These are phyloP conservation scores for Biscogniauxia marginata DNA, from an alignment of 2,329 filamentous ascomycete species.

Conservation along the genomic window DNA sequence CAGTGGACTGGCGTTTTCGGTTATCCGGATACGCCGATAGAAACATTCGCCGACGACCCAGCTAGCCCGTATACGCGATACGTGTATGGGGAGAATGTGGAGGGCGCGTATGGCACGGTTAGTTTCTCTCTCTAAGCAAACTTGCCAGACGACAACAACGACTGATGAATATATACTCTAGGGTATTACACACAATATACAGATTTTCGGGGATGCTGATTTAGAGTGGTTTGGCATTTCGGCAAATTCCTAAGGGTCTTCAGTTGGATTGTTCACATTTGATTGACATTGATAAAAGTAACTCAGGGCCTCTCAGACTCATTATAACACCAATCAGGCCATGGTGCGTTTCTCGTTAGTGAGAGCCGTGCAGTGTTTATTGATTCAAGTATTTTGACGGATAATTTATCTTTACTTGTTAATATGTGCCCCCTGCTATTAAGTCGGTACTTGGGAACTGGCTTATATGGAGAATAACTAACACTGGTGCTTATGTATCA, in stretches of 20 bases:
- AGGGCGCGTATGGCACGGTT: slow-evolving; percentile 20
- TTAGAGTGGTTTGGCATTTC: slow-evolving; percentile 23
- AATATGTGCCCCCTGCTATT: too few species aligned
- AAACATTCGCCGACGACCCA: slow-evolving; percentile 14
- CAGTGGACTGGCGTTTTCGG: slow-evolving; percentile 41
- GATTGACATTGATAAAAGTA: background rate
- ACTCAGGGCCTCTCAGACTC: too few species aligned
- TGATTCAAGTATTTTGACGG: too few species aligned
- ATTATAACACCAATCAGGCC: too few species aligned
- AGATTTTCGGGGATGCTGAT: slow-evolving; percentile 22
- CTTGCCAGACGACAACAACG: background rate
- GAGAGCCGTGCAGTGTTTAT: too few species aligned
- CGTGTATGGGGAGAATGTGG: slow-evolving; percentile 22
- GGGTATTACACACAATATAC: slow-evolving; percentile 19
- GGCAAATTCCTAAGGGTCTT: slow-evolving; percentile 5
- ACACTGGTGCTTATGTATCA: too few species aligned
- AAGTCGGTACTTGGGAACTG: too few species aligned
- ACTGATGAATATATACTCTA: background rate
- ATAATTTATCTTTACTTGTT: too few species aligned
- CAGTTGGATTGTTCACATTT: background rate
- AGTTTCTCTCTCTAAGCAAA: background rate
- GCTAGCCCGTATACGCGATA: slow-evolving; percentile 18
- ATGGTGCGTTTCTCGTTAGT: too few species aligned
- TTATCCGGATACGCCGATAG: slow-evolving; percentile 15
- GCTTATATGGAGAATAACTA: too few species aligned